Evolutionary conservation across 2,329 filamentous ascomycete genomes (phyloP).

Genomic region (Claviceps fusiformis): DNA sequence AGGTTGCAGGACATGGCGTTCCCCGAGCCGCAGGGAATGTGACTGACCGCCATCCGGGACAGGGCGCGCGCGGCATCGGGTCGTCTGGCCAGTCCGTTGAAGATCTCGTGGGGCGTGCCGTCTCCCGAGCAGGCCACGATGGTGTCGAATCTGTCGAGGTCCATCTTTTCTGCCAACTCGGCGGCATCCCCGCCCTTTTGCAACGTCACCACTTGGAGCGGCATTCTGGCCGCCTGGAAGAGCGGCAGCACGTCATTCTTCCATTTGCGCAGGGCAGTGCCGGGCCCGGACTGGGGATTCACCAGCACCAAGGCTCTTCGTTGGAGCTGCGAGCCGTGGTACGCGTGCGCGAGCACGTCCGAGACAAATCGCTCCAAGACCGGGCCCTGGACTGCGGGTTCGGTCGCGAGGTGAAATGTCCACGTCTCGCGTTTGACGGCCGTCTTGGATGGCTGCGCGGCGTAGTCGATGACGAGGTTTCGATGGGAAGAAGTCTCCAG

Average conservation of each 20-base stretch:
- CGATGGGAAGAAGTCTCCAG: slow-evolving; percentile 45
- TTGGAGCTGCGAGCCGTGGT: slow-evolving; percentile 50
- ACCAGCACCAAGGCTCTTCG: slow-evolving; percentile 80
- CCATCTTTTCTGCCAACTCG: slow-evolving; percentile 60
- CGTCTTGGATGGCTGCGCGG: slow-evolving; percentile 43
- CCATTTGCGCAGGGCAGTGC: slow-evolving; percentile 61
- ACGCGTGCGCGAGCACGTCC: slow-evolving; percentile 54
- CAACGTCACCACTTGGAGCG: slow-evolving; percentile 61
- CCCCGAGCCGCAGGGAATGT: slow-evolving; percentile 84
- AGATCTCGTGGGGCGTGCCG: slow-evolving; percentile 81
- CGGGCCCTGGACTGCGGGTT: slow-evolving; percentile 15
- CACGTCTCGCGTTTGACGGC: slow-evolving; percentile 47
- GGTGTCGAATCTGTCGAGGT: slow-evolving; percentile 71
- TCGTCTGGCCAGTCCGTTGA: slow-evolving; percentile 77
- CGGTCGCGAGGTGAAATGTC: slow-evolving; percentile 30
- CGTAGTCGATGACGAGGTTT: slow-evolving; percentile 60
- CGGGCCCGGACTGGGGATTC: slow-evolving; percentile 83
- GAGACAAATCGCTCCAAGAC: slow-evolving; percentile 48
- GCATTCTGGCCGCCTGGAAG: slow-evolving; percentile 67
- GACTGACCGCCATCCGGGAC: slow-evolving; percentile 63
- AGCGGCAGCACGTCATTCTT: slow-evolving; percentile 64
- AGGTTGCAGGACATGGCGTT: slow-evolving; percentile 90
- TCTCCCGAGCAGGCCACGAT: slow-evolving; percentile 86
- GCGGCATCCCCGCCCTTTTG: slow-evolving; percentile 62
- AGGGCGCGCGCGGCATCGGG: slow-evolving; percentile 63